Evolutionary conservation across 768 basidiomycete genomes (phyloP), one percentile per base, ranked within the genome.

Genomic region (Gymnopilus junonius): DNA sequence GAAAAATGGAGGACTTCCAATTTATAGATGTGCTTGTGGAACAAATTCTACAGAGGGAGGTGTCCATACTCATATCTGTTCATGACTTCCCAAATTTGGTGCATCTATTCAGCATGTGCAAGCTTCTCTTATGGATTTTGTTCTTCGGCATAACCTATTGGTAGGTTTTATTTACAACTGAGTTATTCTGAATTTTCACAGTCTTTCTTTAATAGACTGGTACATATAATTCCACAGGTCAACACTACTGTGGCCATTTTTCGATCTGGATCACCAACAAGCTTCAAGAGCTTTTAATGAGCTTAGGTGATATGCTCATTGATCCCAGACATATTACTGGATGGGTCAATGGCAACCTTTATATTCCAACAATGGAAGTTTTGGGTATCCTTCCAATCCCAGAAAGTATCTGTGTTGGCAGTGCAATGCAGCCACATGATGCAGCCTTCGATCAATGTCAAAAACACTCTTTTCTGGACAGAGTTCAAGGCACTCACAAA

Each of bases 1-100:
- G 12, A 71, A 71, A 31, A 53, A 56, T 55, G 64, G 62, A 21
- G 67, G 66, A 2, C 62, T 75, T 0, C 62, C 71, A 0, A 63
- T 75, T 3, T 76, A 73, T 31, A 62, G 62, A 0, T 75, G 76
- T 58, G 53, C 65, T 5, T 61, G 70, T 2, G 76, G 76, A 1
- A 78, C 78, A 2, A 79, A 78, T 25, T 55, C 48, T 10, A 73
- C 73, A 14, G 74, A 79, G 63, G 76, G 79, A 29, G 75, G 75
- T 11, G 73, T 80, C 6, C 77, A 80, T 54, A 69, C 68, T 0
- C 73, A 73, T 55, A 55, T 77, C 10, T 61, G 59, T 1, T 50
- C 68, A 32, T 63, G 57, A 8, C 35, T 73, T 7, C 74, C 70
- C 11, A 64, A 61, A 3, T 75, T 62, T 37, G 72, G 70, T 10